A percentile compares a stretch with the other conserved stretches of the same genome.
Conservation (phyloP, 2,329 filamentous ascomycete species). For the Phialophora chinensis region DNA sequence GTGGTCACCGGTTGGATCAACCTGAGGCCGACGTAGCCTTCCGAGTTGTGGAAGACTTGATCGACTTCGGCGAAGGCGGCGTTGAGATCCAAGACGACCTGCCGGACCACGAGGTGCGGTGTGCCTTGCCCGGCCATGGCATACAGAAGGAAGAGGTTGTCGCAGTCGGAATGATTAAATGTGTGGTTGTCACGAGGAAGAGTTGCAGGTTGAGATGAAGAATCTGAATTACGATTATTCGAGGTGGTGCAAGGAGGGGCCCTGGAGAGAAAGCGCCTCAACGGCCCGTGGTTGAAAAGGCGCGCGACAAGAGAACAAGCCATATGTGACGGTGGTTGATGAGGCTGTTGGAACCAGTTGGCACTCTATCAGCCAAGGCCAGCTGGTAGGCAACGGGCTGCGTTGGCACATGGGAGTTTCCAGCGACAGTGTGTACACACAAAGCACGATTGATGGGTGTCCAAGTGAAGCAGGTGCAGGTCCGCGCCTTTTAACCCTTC, state of each 20-base stretch:
- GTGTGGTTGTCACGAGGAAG: neutral
- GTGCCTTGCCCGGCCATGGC: slow-evolving; percentile 24
- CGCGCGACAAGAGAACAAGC: slow-evolving; percentile 16
- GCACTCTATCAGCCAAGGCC: slow-evolving; percentile 15
- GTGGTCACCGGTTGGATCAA: neutral
- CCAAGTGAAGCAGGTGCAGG: neutral
- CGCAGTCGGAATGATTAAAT: neutral
- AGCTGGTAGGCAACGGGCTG: neutral
- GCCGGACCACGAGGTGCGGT: slow-evolving; percentile 2
- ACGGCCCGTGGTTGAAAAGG: slow-evolving; percentile 17
- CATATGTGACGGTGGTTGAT: neutral
- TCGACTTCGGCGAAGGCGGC: slow-evolving; percentile 12
- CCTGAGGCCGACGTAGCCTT: slow-evolving; percentile 20
- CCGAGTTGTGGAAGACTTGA: slow-evolving; percentile 10
- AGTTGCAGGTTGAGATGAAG: neutral
- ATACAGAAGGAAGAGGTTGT: slow-evolving; percentile 16
- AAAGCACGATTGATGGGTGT: neutral
- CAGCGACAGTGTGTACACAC: slow-evolving; percentile 1
- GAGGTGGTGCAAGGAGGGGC: slow-evolving; percentile 3
- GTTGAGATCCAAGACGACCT: slow-evolving; percentile 9
- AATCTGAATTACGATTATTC: neutral
- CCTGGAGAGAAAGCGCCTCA: slow-evolving; percentile 4
- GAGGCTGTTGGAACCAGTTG: neutral
- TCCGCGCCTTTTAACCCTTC: neutral
- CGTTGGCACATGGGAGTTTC: neutral